phyloP scores from a whole-genome alignment of 768 basidiomycete species.

The Mycena pura region DNA sequence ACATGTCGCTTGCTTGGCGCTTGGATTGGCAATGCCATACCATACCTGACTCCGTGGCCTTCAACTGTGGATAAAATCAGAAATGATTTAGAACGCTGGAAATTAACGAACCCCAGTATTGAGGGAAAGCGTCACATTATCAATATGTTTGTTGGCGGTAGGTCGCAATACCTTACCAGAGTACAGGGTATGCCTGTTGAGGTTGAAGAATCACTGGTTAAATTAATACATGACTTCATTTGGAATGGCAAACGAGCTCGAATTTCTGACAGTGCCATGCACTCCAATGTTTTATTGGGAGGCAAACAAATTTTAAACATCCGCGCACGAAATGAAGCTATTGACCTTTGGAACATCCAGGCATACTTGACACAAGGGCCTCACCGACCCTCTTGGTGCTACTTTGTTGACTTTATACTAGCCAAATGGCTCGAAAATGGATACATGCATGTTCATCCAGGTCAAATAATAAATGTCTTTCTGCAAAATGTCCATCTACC shows the following conservation, averaged over 20 bases:
- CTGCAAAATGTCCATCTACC: no score
- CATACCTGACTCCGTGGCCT: conserved; percentile 9
- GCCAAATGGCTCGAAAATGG: conserved; percentile 2
- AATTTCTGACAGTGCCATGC: not conserved
- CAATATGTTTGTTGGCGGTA: conserved; percentile 28
- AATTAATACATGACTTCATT: not conserved
- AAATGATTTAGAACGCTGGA: not conserved
- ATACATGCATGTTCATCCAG: no score
- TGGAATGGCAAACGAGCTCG: conserved; percentile 3
- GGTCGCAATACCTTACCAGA: conserved; percentile 32
- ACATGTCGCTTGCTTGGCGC: not conserved
- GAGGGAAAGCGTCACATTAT: conserved; percentile 26
- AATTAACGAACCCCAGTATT: conserved; percentile 11
- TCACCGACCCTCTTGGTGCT: not conserved
- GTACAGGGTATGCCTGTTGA: conserved; percentile 36
- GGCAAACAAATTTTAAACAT: conserved; percentile 9
- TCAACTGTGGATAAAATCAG: conserved; percentile 2
- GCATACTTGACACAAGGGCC: not conserved
- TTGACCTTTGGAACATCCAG: not conserved
- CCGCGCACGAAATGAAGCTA: not conserved
- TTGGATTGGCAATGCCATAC: conserved; percentile 6
- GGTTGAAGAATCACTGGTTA: conserved; percentile 5
- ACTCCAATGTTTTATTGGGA: not conserved
- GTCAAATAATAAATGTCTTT: no score
- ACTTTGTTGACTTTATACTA: not conserved